Evolutionary conservation across 2,329 filamentous ascomycete species (phyloP).

Genomic region (Fusarium humuli): DNA sequence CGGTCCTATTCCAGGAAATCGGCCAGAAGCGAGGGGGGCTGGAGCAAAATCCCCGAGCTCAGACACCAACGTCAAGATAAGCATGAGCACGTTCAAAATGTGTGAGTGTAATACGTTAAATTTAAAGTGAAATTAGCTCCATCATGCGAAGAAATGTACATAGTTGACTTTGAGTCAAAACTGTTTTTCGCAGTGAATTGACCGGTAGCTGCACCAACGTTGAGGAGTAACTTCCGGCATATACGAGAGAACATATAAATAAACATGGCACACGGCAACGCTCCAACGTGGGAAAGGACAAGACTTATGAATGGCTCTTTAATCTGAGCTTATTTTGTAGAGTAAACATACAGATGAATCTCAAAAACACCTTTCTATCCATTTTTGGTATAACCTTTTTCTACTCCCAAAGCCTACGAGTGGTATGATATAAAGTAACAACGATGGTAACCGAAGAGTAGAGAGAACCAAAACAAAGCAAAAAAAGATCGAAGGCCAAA

Average conservation of each 20-base stretch:
- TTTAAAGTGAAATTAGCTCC: background rate
- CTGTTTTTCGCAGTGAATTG: background rate
- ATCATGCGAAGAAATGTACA: constrained; percentile 1
- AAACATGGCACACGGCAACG: background rate
- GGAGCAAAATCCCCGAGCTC: background rate
- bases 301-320: background rate
- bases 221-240: background rate
- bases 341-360: constrained; percentile 22
- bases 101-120: background rate
- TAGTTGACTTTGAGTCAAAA: background rate
- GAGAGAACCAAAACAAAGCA: constrained; percentile 14
- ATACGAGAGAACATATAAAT: background rate
- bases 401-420: constrained; percentile 46
- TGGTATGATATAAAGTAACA: constrained; percentile 43
- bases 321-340: constrained; percentile 3
- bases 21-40: background rate
- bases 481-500: constrained; percentile 11
- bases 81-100: constrained; percentile 5
- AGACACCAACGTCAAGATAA: constrained; percentile 21
- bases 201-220: constrained; percentile 13
- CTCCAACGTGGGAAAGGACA: background rate
- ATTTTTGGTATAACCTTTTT: constrained; percentile 49
- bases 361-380: constrained; percentile 46
- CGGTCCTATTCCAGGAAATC: background rate
- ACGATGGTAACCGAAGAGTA: constrained; percentile 33